Evolutionary conservation across 2,329 filamentous ascomycete genomes (phyloP), one percentile per base, ranked within the genome.

Genomic region (Penicillium expansum): DNA sequence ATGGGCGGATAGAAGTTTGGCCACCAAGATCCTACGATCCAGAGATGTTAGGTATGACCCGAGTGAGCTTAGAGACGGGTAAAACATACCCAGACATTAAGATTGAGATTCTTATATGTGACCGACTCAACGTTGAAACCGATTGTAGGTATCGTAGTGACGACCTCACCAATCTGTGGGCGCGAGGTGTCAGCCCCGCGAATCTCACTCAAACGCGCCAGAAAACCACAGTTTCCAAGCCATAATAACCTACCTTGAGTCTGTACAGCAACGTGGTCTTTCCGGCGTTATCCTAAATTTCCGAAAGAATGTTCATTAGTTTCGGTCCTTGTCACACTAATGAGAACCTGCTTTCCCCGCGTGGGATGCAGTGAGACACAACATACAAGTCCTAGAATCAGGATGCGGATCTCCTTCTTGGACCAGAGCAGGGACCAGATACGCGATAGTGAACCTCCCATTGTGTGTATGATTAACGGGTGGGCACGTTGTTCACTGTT

Each of bases 121-220:
- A 99, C 94, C 22, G 92, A 96, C 79, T 99, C 94, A 69, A 99
- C 94, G 76, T 99, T 99, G 83, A 99, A 99, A 60, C 94, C 94
- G 75, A 99, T 97, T 53, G 94, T 99, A 20, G 94, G 94, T 82
- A 97, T 97, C 69, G 94, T 99, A 60, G 94, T 97, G 65, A 99
- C 94, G 43, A 99, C 94, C 76, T 99, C 94, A 73, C 94, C 94
- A 72, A 99, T 96, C 91, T 97, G 73, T 59, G 58, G 24, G 51
- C 39, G 39, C 33, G 32, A 38, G 56, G 61, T 44, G 42, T 58
- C 52, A 52, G 59, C 33, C 33, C 24, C 52, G 22, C 57, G 20
- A 43, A 59, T 44, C 32, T 20, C 22, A 22, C 5, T 27, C 3
- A 16, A 47, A 51, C 27, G 41, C 52, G 43, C 48, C 22, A 14